A percentile compares a stretch with the other conserved stretches of the same genome.
Evolutionary conservation across 1,284 basidiomycete species (phyloP).

Genomic region (Cutaneotrichosporon sp.): DNA sequence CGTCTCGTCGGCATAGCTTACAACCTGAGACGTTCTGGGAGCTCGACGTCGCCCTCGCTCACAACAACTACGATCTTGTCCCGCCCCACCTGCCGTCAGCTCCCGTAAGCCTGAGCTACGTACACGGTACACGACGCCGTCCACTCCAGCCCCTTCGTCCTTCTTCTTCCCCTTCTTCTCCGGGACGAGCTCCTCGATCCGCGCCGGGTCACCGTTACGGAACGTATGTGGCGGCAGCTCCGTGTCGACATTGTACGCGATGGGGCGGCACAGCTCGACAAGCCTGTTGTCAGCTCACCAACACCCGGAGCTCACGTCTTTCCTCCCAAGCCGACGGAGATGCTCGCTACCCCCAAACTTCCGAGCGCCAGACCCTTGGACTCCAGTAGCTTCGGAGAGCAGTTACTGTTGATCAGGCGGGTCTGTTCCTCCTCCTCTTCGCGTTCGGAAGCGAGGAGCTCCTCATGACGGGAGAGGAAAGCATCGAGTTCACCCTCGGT

Average conservation of each 20-base stretch:
- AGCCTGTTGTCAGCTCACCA: slow-evolving; percentile 57
- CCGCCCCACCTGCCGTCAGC: slow-evolving; percentile 63
- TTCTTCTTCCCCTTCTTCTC: slow-evolving; percentile 57
- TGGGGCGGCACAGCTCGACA: slow-evolving; percentile 79
- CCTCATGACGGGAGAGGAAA: slow-evolving; percentile 71
- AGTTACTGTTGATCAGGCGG: slow-evolving; percentile 76
- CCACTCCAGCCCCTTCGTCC: slow-evolving; percentile 49
- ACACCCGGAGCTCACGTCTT: slow-evolving; percentile 67
- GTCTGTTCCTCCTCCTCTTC: slow-evolving; percentile 79
- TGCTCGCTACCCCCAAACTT: slow-evolving; percentile 66
- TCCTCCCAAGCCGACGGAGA: slow-evolving; percentile 80
- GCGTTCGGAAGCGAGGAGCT: slow-evolving; percentile 69
- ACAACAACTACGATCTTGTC: slow-evolving; percentile 74
- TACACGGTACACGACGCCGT: slow-evolving; percentile 82
- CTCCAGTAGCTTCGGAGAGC: slow-evolving; percentile 78
- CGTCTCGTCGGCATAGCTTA: slow-evolving; percentile 30
- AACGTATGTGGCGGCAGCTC: slow-evolving; percentile 81
- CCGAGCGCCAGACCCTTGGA: slow-evolving; percentile 79
- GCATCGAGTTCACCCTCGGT: slow-evolving; percentile 53
- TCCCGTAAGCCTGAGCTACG: slow-evolving; percentile 9
- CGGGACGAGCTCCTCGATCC: slow-evolving; percentile 69
- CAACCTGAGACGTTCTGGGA: slow-evolving; percentile 78
- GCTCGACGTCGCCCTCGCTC: slow-evolving; percentile 66
- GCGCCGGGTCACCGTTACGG: slow-evolving; percentile 76
- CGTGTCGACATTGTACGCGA: slow-evolving; percentile 70